These are phyloP conservation scores for Ophidiomyces ophidiicola DNA, from an alignment of 2,329 filamentous ascomycete genomes.

Conservation along the genomic window DNA sequence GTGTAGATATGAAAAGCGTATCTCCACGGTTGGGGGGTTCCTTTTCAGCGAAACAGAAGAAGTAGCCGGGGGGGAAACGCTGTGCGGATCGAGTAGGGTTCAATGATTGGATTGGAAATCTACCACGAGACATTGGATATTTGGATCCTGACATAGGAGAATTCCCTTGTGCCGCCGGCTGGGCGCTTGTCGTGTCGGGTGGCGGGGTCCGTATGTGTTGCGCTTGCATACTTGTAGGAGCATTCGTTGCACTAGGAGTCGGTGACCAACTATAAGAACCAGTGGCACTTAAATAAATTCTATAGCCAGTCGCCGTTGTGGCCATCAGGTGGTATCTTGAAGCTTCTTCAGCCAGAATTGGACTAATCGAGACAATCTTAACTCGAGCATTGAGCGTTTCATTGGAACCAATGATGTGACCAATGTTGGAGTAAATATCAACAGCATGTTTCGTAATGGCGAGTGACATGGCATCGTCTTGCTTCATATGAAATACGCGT, in stretches of 20 bases:
- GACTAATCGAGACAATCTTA: slow-evolving; percentile 69
- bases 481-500: slow-evolving; percentile 77
- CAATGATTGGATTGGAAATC: slow-evolving; percentile 36
- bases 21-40: slow-evolving; percentile 50
- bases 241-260: slow-evolving; percentile 48
- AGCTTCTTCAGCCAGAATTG: slow-evolving; percentile 72
- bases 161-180: slow-evolving; percentile 17
- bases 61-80: slow-evolving; percentile 75
- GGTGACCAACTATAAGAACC: slow-evolving; percentile 48
- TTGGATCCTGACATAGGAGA: slow-evolving; percentile 19
- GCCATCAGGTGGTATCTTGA: slow-evolving; percentile 80
- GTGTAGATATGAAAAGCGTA: slow-evolving; percentile 68
- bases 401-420: slow-evolving; percentile 64
- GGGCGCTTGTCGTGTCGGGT: slow-evolving; percentile 23
- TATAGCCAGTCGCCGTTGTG: slow-evolving; percentile 77
- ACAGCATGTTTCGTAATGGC: slow-evolving; percentile 44
- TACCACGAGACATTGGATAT: slow-evolving; percentile 36
- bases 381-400: slow-evolving; percentile 60
- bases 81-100: slow-evolving; percentile 31
- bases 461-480: slow-evolving; percentile 40
- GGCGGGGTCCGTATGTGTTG: slow-evolving; percentile 93
- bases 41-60: slow-evolving; percentile 67
- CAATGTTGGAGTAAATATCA: slow-evolving; percentile 56
- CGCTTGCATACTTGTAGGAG: slow-evolving; percentile 93
- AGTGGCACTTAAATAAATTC: slow-evolving; percentile 84